Conservation (phyloP, 495 filamentous ascomycete species). For the Penicillium malachiteum region DNA sequence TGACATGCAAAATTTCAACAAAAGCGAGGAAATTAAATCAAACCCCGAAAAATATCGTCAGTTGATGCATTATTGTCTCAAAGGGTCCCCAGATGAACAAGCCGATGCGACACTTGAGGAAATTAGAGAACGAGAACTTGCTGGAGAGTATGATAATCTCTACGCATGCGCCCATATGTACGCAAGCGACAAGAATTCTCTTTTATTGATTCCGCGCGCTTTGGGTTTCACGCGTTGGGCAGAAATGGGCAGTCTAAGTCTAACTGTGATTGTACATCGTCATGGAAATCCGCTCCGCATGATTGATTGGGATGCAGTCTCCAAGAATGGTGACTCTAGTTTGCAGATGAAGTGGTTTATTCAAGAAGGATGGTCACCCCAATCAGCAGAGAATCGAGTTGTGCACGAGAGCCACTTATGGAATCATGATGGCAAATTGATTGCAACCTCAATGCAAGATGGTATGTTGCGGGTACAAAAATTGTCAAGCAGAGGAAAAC, state of each 20-base stretch:
- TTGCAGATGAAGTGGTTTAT: slow-evolving; percentile 60
- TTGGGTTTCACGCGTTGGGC: slow-evolving; percentile 52
- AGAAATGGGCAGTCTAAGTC: slow-evolving; percentile 60
- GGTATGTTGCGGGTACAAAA: slow-evolving; percentile 44
- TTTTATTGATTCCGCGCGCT: slow-evolving; percentile 62
- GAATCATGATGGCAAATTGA: slow-evolving; percentile 57
- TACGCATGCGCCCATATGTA: slow-evolving; percentile 67
- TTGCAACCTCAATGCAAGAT: slow-evolving; percentile 66
- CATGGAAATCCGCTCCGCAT: slow-evolving; percentile 40
- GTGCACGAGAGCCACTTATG: slow-evolving; percentile 64
- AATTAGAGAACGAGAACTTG: slow-evolving; percentile 23
- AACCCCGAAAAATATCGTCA: slow-evolving; percentile 56
- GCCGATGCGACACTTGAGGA: slow-evolving; percentile 8
- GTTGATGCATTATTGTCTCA: slow-evolving; percentile 56
- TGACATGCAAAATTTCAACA: slow-evolving; percentile 59
- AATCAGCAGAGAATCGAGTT: slow-evolving; percentile 55
- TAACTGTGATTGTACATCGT: slow-evolving; percentile 61
- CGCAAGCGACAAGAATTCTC: slow-evolving; percentile 65
- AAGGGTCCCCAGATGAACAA: slow-evolving; percentile 36
- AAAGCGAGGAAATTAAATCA: slow-evolving; percentile 30
- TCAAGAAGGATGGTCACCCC: slow-evolving; percentile 62
- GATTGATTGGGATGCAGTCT: slow-evolving; percentile 33
- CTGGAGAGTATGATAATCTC: slow-evolving; percentile 50
- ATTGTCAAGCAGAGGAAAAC: slow-evolving; percentile 18
- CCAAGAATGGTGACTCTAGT: slow-evolving; percentile 14